These are phyloP conservation scores for Moelleriella libera DNA, from an alignment of 2,329 filamentous ascomycete genomes.

Conservation along the genomic window DNA sequence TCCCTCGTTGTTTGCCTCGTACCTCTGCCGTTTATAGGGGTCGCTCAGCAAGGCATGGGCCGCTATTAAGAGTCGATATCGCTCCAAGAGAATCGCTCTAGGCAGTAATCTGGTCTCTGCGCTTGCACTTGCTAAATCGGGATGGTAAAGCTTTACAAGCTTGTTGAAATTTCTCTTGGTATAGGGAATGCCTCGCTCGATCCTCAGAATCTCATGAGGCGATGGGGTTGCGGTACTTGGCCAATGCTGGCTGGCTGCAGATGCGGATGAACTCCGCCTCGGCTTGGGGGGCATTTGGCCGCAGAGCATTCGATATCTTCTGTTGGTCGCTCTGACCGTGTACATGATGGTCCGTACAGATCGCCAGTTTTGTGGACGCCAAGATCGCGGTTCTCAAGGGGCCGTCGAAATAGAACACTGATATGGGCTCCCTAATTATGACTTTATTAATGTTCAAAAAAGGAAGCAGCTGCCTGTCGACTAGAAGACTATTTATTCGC, in stretches of 20 bases:
- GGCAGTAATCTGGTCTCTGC: neutral
- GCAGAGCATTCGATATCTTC: too few relatives aligned
- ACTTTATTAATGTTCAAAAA: too few relatives aligned
- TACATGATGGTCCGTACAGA: too few relatives aligned
- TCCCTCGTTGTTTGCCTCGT: constrained; percentile 3
- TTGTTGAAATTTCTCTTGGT: constrained; percentile 6
- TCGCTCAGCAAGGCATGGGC: constrained; percentile 7
- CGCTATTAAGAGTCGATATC: constrained; percentile 7
- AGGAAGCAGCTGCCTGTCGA: too few relatives aligned
- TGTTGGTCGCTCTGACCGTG: too few relatives aligned
- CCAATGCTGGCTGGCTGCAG: constrained; percentile 1
- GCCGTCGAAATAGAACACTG: too few relatives aligned
- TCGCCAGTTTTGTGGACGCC: too few relatives aligned
- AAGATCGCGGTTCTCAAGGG: too few relatives aligned
- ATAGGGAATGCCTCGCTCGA: constrained; percentile 3
- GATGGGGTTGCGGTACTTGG: constrained; percentile 4
- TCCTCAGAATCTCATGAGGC: constrained; percentile 7
- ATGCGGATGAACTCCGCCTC: neutral
- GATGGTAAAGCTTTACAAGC: constrained; percentile 10
- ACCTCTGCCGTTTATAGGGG: constrained; percentile 3
- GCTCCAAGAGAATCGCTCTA: constrained; percentile 1
- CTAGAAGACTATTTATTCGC: too few relatives aligned
- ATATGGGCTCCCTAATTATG: too few relatives aligned
- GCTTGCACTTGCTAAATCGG: constrained; percentile 3
- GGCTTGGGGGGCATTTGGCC: too few relatives aligned